A percentile compares a stretch with the other conserved stretches of the same genome.
Evolutionary conservation across 257 asterid genomes (phyloP).

Genomic region (Datura wrightii): DNA sequence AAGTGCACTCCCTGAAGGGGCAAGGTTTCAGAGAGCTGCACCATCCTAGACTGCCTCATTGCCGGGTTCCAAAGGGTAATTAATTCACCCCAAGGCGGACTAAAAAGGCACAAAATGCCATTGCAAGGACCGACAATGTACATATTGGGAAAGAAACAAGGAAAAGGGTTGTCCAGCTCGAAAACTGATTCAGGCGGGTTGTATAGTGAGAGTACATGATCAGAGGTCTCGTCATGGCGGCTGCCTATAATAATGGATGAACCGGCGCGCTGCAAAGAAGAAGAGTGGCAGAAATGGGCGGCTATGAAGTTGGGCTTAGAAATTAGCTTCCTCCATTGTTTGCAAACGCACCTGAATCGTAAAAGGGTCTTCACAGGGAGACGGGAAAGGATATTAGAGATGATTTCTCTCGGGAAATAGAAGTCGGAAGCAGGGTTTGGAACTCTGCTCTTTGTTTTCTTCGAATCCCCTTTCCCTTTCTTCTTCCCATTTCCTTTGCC

Average conservation of each 20-base stretch:
- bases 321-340: constrained; percentile 7
- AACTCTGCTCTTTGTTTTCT: background rate
- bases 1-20: background rate
- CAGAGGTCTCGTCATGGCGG: background rate
- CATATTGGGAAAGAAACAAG: constrained; percentile 30
- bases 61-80: constrained; percentile 26
- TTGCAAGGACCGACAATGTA: constrained; percentile 26
- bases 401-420: constrained; percentile 19
- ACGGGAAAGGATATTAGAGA: constrained; percentile 1
- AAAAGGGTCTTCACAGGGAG: constrained; percentile 31
- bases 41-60: constrained; percentile 17
- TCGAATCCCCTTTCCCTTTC: background rate
- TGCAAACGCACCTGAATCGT: constrained; percentile 30
- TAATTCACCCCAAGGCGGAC: constrained; percentile 24
- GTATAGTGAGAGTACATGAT: background rate
- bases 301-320: background rate
- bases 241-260: constrained; percentile 7
- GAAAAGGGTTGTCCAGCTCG: constrained; percentile 9
- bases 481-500: constrained; percentile 24
- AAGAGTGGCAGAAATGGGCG: background rate
- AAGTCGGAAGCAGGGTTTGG: background rate
- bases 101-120: constrained; percentile 19
- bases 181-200: background rate
- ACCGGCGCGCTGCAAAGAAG: background rate
- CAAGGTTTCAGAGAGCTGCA: constrained; percentile 8